Percentiles rank a stretch among this genome's conserved stretches.
These are phyloP conservation scores for Eucommia ulmoides DNA, from an alignment of 257 asterid species.

Conservation along the genomic window DNA sequence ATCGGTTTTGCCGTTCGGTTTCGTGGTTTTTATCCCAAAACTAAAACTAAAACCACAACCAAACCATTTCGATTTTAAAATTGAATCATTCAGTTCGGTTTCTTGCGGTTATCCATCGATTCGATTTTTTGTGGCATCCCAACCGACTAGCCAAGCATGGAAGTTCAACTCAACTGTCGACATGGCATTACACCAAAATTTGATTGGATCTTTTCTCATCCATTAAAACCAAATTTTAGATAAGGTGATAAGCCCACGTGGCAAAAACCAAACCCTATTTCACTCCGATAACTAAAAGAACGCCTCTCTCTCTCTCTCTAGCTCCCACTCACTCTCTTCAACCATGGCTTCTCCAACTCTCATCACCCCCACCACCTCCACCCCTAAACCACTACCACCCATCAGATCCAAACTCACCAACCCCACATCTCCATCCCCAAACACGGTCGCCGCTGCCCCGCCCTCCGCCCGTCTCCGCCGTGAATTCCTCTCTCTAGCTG, in stretches of 20 bases:
- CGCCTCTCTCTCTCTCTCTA: not conserved
- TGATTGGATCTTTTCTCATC: constrained; percentile 22
- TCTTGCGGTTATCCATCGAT: too few species aligned
- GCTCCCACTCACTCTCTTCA: not conserved
- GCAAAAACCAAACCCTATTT: constrained; percentile 19
- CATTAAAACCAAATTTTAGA: constrained; percentile 33
- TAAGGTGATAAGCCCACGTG: constrained; percentile 83
- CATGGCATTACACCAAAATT: too few species aligned
- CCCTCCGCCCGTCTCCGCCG: constrained; percentile 60
- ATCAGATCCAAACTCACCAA: constrained; percentile 25
- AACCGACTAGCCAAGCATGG: too few species aligned
- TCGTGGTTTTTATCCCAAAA: too few species aligned
- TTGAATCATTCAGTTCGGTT: too few species aligned
- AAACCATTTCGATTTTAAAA: too few species aligned
- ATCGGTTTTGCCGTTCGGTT: too few species aligned
- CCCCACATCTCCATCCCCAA: constrained; percentile 9
- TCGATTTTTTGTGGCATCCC: too few species aligned
- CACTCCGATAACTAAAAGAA: constrained; percentile 11
- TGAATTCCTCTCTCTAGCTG: constrained; percentile 34
- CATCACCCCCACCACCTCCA: constrained; percentile 36
- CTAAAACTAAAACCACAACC: too few species aligned
- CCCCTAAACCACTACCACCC: constrained; percentile 30
- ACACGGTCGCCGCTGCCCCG: constrained; percentile 8
- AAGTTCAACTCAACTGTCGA: too few species aligned
- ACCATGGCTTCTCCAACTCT: constrained; percentile 64